Base-by-base conservation (phyloP, 768 basidiomycete genomes). In the Tricholoma sp. region DNA sequence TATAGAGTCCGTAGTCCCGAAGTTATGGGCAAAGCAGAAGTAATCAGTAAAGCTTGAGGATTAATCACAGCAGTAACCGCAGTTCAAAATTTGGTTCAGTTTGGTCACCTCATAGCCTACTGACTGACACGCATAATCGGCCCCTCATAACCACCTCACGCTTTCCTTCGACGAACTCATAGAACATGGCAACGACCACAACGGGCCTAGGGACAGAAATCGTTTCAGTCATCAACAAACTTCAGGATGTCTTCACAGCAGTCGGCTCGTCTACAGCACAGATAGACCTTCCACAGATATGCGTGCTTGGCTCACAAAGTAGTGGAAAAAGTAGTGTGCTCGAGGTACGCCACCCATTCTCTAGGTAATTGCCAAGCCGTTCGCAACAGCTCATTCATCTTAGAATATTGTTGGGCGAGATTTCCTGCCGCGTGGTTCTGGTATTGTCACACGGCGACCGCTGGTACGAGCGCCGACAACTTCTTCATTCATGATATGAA, bases 361-460 rank as follows among this genome's bases (percentile, higher is more conserved):
- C 12, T 51, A 50, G 34, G 32, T 1, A 31, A 11, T 19, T 39
- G 7, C 32, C 49, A 50, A 39, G 56, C 19, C 55, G 49, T 32
- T 59, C 52, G 65, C 61, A 56, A 41, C 10, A 10, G 55, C 21
- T 41, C 46, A 31, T 57, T 6, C 47, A 56, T 50, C 51, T 24
- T 63, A 96, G 94, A 97, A 98, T 76, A 94, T 98, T 63, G 95
- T 98, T 55, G 97, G 97, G 58, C 85, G 96, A 63, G 97, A 99
- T 73, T 99, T 99, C 80, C 71, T 99, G 69, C 97, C 97, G 74
- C 91, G 97, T 80, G 97, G 97, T 71, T 91, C 94, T 56, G 96
- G 96, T 74, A 99, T 99, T 67, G 96, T 99, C 73, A 98, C 96
- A 52, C 85, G 96, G 68, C 85, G 97, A 70, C 97, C 97, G 56